Percentiles rank a stretch among this genome's conserved stretches.
These are phyloP conservation scores for Trichoderma sp. DNA, from an alignment of 2,329 filamentous ascomycete species.

Conservation along the genomic window DNA sequence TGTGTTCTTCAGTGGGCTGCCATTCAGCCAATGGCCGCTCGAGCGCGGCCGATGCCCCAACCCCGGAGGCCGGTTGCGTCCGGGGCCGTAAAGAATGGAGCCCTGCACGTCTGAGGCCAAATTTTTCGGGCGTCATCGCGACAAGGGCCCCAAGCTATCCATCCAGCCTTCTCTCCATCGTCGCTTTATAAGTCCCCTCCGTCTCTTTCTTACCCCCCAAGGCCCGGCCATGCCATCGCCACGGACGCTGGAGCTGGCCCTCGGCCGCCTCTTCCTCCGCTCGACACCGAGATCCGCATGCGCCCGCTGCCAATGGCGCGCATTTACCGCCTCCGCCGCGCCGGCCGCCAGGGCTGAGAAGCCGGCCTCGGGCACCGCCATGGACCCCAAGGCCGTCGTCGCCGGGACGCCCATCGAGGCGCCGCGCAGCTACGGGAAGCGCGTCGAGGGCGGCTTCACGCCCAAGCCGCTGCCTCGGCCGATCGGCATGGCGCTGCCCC, in stretches of 20 bases:
- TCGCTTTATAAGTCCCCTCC: too few species aligned
- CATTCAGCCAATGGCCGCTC: neutral
- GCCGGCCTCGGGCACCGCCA: constrained; percentile 41
- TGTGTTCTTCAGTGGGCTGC: neutral
- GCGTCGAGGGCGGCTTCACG: constrained; percentile 54
- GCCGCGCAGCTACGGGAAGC: constrained; percentile 62
- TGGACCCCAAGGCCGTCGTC: constrained; percentile 45
- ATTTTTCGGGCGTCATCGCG: constrained; percentile 15
- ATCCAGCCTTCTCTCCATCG: too few species aligned
- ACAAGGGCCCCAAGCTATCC: neutral
- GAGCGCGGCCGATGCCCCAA: constrained; percentile 17
- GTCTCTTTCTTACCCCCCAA: too few species aligned
- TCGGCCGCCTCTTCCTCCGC: constrained; percentile 35
- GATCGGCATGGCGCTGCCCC: constrained; percentile 78
- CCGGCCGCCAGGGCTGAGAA: constrained; percentile 39
- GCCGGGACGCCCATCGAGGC: constrained; percentile 57
- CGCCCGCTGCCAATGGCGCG: constrained; percentile 54
- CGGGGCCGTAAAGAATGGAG: constrained; percentile 17
- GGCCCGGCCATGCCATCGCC: constrained; percentile 32
- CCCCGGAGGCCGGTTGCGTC: constrained; percentile 11
- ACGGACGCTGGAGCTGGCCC: constrained; percentile 39
- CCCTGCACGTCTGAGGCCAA: constrained; percentile 3
- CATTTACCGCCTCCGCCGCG: constrained; percentile 50
- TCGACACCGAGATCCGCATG: constrained; percentile 43
- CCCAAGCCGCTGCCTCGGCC: constrained; percentile 68